A percentile compares a stretch with the other conserved stretches of the same genome.
Conservation (phyloP, 228 moss, liverwort and hornwort genomes). For the Sphagnum fallax region DNA sequence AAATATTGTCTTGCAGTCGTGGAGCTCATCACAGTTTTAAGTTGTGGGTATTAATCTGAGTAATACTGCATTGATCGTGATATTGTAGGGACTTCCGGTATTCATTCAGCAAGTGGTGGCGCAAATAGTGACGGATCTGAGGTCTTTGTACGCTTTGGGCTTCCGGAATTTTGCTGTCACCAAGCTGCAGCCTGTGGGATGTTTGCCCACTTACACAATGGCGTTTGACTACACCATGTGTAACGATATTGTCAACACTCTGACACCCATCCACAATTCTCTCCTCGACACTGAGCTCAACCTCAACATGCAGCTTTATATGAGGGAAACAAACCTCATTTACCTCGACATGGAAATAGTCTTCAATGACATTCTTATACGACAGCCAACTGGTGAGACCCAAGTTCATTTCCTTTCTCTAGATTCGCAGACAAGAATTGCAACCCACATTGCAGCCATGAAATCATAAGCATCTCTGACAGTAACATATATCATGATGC, state of each 20-base stretch:
- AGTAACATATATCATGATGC: too few relatives aligned
- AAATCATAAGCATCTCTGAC: too few relatives aligned
- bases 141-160: constrained; percentile 14
- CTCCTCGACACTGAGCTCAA: constrained; percentile 1
- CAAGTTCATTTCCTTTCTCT: too few relatives aligned
- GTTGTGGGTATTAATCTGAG: too few relatives aligned
- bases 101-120: background rate
- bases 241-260: background rate
- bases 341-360: constrained; percentile 19
- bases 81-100: background rate
- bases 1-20: too few relatives aligned
- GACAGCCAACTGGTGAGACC: too few relatives aligned
- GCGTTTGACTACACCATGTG: background rate
- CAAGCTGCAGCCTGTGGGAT: constrained; percentile 13
- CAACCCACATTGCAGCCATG: too few relatives aligned
- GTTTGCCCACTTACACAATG: constrained; percentile 1
- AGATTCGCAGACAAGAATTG: too few relatives aligned
- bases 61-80: too few relatives aligned
- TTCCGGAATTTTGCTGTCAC: constrained; percentile 9
- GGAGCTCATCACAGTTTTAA: too few relatives aligned
- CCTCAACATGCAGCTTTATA: background rate
- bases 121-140: constrained; percentile 12
- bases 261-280: constrained; percentile 16
- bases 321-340: constrained; percentile 7
- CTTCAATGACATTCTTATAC: constrained; percentile 2